phyloP scores from a whole-genome alignment of 257 asterid genomes.

The Salvia splendens region DNA sequence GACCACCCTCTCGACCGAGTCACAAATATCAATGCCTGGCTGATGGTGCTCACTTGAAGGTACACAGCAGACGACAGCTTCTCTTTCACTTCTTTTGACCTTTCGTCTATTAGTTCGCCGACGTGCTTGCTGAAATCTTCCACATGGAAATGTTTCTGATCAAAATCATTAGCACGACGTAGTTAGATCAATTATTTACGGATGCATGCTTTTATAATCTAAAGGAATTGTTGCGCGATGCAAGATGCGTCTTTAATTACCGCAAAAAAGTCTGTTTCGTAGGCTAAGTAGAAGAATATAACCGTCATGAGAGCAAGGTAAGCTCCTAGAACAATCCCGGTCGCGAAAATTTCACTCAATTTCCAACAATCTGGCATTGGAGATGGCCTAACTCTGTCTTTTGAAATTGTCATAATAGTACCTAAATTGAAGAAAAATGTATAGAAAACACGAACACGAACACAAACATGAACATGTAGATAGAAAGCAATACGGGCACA shows the following conservation, averaged over 20 bases:
- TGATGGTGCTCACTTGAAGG: slow-evolving; percentile 71
- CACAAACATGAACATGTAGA: too few relatives aligned
- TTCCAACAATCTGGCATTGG: slow-evolving; percentile 69
- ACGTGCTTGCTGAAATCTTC: slow-evolving; percentile 46
- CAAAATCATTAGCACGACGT: neutral
- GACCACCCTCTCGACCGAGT: slow-evolving; percentile 65
- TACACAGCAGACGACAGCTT: slow-evolving; percentile 60
- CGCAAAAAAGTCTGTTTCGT: slow-evolving; percentile 54
- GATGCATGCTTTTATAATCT: neutral
- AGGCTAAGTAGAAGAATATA: slow-evolving; percentile 48
- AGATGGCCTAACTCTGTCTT: slow-evolving; percentile 68
- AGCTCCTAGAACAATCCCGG: slow-evolving; percentile 58
- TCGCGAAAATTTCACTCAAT: slow-evolving; percentile 59
- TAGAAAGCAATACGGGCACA: too few relatives aligned
- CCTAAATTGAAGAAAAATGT: slow-evolving; percentile 27
- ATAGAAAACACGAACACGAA: too few relatives aligned
- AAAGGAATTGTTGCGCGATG: neutral
- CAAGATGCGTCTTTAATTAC: slow-evolving; percentile 32
- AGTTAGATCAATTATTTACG: neutral
- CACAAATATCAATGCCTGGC: slow-evolving; percentile 66
- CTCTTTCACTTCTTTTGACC: slow-evolving; percentile 39
- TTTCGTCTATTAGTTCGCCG: slow-evolving; percentile 29
- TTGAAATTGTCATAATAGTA: slow-evolving; percentile 69
- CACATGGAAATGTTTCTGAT: slow-evolving; percentile 45
- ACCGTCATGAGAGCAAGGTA: slow-evolving; percentile 67